These are phyloP conservation scores for Eragrostis nindensis DNA, from an alignment of 176 grass and related monocot species.

Conservation along the genomic window DNA sequence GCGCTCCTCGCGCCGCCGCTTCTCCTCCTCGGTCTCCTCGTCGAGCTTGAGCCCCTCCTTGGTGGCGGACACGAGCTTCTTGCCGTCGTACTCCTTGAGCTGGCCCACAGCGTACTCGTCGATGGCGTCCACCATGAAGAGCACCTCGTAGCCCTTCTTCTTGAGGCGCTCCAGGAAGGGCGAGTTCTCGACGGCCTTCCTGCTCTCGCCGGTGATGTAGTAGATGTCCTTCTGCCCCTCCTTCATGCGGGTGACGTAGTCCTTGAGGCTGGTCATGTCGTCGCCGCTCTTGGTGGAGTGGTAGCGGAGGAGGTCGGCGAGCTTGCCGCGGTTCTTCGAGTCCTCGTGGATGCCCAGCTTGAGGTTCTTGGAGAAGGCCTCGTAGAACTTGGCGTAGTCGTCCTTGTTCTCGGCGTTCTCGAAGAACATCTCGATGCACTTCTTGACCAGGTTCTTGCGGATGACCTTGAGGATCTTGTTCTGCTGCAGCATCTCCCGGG, in stretches of 20 bases:
- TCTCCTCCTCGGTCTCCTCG: conserved; percentile 51
- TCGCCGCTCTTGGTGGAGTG: conserved; percentile 61
- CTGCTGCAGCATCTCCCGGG: conserved; percentile 74
- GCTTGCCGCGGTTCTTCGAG: conserved; percentile 57
- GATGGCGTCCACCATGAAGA: conserved; percentile 75
- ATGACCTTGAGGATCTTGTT: conserved; percentile 81
- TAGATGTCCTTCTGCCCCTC: conserved; percentile 63
- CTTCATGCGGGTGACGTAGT: conserved; percentile 62
- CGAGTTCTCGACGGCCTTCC: conserved; percentile 64
- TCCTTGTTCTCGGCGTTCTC: conserved; percentile 67
- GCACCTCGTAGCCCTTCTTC: conserved; percentile 69
- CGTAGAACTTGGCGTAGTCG: conserved; percentile 64
- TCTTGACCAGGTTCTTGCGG: conserved; percentile 77
- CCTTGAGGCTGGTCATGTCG: conserved; percentile 62
- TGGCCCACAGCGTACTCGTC: conserved; percentile 61
- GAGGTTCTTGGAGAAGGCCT: conserved; percentile 66
- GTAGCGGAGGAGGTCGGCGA: conserved; percentile 57
- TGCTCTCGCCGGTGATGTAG: conserved; percentile 67
- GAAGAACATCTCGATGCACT: conserved; percentile 74
- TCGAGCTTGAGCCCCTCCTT: conserved; percentile 62
- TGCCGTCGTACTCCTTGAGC: conserved; percentile 77
- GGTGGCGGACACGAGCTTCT: conserved; percentile 58
- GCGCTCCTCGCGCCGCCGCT: conserved; percentile 41
- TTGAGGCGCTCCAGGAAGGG: conserved; percentile 60
- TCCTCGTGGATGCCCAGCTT: conserved; percentile 67